Conservation (phyloP, 1,284 basidiomycete species). For the Tilletia caries region DNA sequence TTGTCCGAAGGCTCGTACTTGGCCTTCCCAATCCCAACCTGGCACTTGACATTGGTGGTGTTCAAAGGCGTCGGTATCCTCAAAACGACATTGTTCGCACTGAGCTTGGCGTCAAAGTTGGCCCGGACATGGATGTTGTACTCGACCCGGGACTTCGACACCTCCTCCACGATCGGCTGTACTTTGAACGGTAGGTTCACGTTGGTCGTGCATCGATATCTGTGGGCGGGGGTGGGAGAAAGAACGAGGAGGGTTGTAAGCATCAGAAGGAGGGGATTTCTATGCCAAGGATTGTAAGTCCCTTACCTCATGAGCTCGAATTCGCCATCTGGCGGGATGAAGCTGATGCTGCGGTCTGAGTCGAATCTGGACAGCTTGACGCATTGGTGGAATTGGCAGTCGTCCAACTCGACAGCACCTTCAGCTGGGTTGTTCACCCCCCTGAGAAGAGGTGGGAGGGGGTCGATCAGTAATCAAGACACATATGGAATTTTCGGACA, state of each 20-base stretch:
- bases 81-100: slow-evolving; percentile 84
- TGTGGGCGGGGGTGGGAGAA: neutral
- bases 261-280: too few relatives aligned
- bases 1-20: slow-evolving; percentile 96
- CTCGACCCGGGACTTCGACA: slow-evolving; percentile 83
- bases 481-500: neutral
- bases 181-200: slow-evolving; percentile 89
- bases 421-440: slow-evolving; percentile 29
- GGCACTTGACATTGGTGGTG: slow-evolving; percentile 84
- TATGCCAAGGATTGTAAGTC: too few relatives aligned
- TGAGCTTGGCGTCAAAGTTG: slow-evolving; percentile 85
- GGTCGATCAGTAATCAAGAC: neutral
- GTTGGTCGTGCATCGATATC: slow-evolving; percentile 88
- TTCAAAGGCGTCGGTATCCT: slow-evolving; percentile 94
- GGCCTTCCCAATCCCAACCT: slow-evolving; percentile 86
- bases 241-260: neutral
- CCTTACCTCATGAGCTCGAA: slow-evolving; percentile 89
- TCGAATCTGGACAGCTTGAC: slow-evolving; percentile 92
- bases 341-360: slow-evolving; percentile 84
- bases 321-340: slow-evolving; percentile 96
- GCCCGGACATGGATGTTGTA: slow-evolving; percentile 86
- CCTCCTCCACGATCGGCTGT: slow-evolving; percentile 86
- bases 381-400: slow-evolving; percentile 98
- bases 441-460: too few relatives aligned
- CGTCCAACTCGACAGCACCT: slow-evolving; percentile 70